Percentiles rank a stretch among this genome's conserved stretches.
phyloP scores from a whole-genome alignment of 768 basidiomycete genomes.

The Tricholoma hemisulphureum region DNA sequence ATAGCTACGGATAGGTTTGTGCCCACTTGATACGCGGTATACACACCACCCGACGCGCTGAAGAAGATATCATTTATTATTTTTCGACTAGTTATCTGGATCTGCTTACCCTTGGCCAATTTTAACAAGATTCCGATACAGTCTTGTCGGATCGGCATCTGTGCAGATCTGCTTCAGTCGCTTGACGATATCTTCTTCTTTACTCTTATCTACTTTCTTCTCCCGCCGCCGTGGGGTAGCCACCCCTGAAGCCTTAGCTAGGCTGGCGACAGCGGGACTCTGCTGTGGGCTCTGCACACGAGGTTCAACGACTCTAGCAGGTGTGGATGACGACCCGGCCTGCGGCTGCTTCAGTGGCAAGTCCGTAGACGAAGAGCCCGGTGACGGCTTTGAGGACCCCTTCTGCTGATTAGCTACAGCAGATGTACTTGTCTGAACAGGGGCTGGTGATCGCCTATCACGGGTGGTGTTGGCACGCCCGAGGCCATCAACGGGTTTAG shows the following conservation, averaged over 20 bases:
- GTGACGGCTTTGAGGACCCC: constrained; percentile 47
- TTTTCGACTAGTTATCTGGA: constrained; percentile 3
- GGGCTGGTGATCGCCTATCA: constrained; percentile 52
- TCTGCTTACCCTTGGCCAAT: constrained; percentile 90
- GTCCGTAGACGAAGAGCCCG: constrained; percentile 61
- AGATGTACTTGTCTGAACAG: constrained; percentile 26
- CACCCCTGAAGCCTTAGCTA: constrained; percentile 68
- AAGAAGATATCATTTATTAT: constrained; percentile 6
- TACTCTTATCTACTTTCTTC: constrained; percentile 81
- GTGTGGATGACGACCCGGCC: constrained; percentile 5
- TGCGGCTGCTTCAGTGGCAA: constrained; percentile 44
- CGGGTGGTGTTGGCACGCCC: constrained; percentile 70
- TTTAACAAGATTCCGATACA: constrained; percentile 92
- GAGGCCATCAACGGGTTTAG: constrained; percentile 48
- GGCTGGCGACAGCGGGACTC: constrained; percentile 60
- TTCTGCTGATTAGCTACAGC: constrained; percentile 28
- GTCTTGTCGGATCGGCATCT: constrained; percentile 91
- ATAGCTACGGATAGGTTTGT: constrained; percentile 94
- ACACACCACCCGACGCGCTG: constrained; percentile 96
- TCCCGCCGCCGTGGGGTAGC: constrained; percentile 84
- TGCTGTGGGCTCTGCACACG: constrained; percentile 48
- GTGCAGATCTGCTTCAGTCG: constrained; percentile 93
- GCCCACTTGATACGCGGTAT: constrained; percentile 96
- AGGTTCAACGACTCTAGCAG: constrained; percentile 26
- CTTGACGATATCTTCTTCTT: constrained; percentile 87